phyloP scores from a whole-genome alignment of 1,284 basidiomycete genomes.

The Cryptococcus sp. region DNA sequence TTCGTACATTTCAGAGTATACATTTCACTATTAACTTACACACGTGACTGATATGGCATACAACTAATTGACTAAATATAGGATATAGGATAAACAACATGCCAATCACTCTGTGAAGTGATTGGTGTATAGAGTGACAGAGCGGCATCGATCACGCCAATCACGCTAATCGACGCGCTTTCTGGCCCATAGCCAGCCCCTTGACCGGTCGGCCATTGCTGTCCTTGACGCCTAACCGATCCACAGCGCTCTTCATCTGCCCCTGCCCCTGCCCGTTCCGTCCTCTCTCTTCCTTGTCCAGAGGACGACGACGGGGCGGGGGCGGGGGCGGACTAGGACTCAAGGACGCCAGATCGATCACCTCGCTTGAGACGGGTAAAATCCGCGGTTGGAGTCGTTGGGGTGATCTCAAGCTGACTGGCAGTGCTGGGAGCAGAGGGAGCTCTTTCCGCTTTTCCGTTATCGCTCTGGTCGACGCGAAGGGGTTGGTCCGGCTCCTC shows the following conservation, averaged over 20 bases:
- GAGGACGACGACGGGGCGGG: not conserved
- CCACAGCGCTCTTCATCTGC: constrained; percentile 13
- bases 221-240: constrained; percentile 30
- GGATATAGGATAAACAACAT: no score
- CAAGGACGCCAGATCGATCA: constrained; percentile 7
- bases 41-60: no score
- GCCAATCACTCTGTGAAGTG: not conserved
- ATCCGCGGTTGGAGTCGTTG: not conserved
- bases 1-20: no score
- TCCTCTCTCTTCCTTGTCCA: not conserved
- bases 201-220: constrained; percentile 35
- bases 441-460: constrained; percentile 17
- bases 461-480: constrained; percentile 13
- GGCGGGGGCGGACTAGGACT: not conserved
- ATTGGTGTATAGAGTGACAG: not conserved
- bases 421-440: not conserved
- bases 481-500: constrained; percentile 27
- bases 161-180: constrained; percentile 10
- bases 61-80: no score
- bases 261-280: constrained; percentile 1
- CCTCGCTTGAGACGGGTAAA: not conserved
- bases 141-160: not conserved
- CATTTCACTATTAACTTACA: no score
- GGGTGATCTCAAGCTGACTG: not conserved
- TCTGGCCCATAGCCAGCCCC: constrained; percentile 29